A percentile compares a stretch with the other conserved stretches of the same genome.
phyloP scores from a whole-genome alignment of 2,329 filamentous ascomycete species.

The Gaeumannomyces sp. region DNA sequence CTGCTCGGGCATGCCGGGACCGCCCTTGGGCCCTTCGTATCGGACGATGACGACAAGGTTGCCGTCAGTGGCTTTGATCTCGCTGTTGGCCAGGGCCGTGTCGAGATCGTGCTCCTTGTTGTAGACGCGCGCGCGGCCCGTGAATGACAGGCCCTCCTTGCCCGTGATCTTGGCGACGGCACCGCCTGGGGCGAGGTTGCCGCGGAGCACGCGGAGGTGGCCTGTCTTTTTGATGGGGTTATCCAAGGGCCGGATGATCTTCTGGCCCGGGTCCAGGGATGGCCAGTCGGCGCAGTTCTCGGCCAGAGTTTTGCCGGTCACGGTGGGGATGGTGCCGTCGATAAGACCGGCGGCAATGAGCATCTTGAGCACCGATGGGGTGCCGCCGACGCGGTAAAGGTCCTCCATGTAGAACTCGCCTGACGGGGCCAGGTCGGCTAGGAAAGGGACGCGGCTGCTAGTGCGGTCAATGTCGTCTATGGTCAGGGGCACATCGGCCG shows the following conservation, averaged over 20 bases:
- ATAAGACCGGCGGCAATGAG: constrained; percentile 70
- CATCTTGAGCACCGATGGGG: constrained; percentile 78
- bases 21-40: constrained; percentile 90
- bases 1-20: constrained; percentile 94
- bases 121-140: constrained; percentile 75
- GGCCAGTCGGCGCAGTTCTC: constrained; percentile 77
- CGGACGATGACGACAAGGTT: constrained; percentile 86
- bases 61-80: constrained; percentile 47
- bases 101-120: constrained; percentile 79
- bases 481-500: constrained; percentile 68
- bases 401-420: constrained; percentile 82
- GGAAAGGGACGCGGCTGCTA: constrained; percentile 75
- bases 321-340: constrained; percentile 70
- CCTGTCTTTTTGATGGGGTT: constrained; percentile 73
- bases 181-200: constrained; percentile 82
- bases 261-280: constrained; percentile 69
- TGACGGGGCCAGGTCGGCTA: constrained; percentile 77
- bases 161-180: constrained; percentile 95
- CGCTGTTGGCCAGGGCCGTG: constrained; percentile 59
- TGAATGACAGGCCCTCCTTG: constrained; percentile 82
- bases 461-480: constrained; percentile 79
- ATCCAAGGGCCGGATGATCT: constrained; percentile 72
- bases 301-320: constrained; percentile 77
- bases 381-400: constrained; percentile 78
- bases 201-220: constrained; percentile 81